phyloP scores from a whole-genome alignment of 1,284 basidiomycete species.

The Trametes pubescens region DNA sequence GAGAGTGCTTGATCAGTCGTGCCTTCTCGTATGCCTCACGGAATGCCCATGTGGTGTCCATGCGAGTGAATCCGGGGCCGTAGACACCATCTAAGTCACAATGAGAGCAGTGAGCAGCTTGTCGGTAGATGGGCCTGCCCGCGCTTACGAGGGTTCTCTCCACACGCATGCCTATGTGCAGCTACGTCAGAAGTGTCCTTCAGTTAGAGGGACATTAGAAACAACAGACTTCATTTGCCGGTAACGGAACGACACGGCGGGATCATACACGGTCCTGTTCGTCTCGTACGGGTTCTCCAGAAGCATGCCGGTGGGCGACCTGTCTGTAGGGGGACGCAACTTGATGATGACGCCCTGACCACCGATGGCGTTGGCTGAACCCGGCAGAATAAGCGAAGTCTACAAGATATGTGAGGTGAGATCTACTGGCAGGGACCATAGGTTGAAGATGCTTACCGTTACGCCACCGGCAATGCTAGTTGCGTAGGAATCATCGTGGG shows the following conservation, averaged over 20 bases:
- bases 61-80: conserved; percentile 50
- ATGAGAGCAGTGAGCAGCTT: background rate
- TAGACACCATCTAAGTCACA: conserved; percentile 40
- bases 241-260: conserved; percentile 48
- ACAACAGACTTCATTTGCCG: conserved; percentile 53
- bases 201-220: background rate
- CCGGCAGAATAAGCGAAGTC: conserved; percentile 54
- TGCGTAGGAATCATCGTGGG: conserved; percentile 46
- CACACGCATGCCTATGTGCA: conserved; percentile 36
- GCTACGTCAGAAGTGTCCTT: background rate
- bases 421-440: background rate
- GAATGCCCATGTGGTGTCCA: conserved; percentile 71
- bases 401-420: background rate
- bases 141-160: conserved; percentile 46
- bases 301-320: conserved; percentile 53
- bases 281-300: conserved; percentile 55
- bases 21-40: conserved; percentile 75
- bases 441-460: conserved; percentile 35
- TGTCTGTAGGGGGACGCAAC: conserved; percentile 51
- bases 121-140: background rate
- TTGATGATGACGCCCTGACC: conserved; percentile 57
- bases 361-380: conserved; percentile 55
- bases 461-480: conserved; percentile 54
- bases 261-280: conserved; percentile 43
- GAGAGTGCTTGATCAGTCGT: conserved; percentile 74